Base-by-base conservation (phyloP, 495 filamentous ascomycete species). In the Aspergillus mulundensis region DNA sequence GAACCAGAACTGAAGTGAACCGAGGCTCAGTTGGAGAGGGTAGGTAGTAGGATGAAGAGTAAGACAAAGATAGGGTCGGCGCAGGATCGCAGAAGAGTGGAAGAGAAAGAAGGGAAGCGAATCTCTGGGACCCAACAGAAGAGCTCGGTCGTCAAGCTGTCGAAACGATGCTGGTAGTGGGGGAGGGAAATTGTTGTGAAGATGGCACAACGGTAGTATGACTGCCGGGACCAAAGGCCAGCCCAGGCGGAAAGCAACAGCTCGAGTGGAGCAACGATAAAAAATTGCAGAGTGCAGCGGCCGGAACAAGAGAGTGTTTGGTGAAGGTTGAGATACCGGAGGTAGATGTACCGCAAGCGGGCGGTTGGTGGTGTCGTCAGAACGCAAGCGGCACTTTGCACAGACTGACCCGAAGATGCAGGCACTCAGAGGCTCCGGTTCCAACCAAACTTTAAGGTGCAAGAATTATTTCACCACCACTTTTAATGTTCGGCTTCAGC, bases 361-460 rank as follows among this genome's bases (percentile, higher is more conserved):
- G 24, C 15, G 55, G 38, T 44, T 23, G 59, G 63, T 66, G 63
- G 66, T 69, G 68, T 68, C 64, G 68, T 71, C 66, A 71, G 65
- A 64, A 60, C 61, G 64, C 68, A 68, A 67, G 66, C 66, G 59
- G 69, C 65, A 60, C 59, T 53, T 63, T 11, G 61, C 57, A 34
- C 20, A 40, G 38, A n/a, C 15, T 10, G 34, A 52, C 20, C 49
- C 49, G 49, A 43, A 43, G 38, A 53, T 25, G 16, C 24, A 14
- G 1, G 43, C 48, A 66, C 64, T 65, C 25, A 11, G 14, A 19
- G 58, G 67, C 65, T 40, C 32, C 62, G 71, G 53, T 69, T 70
- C 50, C 68, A 70, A 58, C 63, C 72, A 60, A 74, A 71, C 59
- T 65, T 70, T 36, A 50, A 47, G 34, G 54, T 50, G 34, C 42